A percentile compares a stretch with the other conserved stretches of the same genome.
Evolutionary conservation across 495 filamentous ascomycete species (phyloP).

Genomic region (Penicillium daleae): DNA sequence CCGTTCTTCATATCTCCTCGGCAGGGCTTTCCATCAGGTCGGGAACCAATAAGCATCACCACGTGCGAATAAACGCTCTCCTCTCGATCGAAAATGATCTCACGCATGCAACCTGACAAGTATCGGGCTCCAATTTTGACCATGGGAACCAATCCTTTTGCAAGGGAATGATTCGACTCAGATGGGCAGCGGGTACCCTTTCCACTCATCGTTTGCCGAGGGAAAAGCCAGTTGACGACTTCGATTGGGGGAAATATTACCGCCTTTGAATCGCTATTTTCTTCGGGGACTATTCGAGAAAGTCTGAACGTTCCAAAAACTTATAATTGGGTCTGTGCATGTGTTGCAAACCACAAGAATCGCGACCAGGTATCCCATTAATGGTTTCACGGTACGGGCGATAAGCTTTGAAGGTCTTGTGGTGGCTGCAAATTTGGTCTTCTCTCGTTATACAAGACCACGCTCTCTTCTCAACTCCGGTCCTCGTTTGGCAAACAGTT

Average conservation of each 20-base stretch:
- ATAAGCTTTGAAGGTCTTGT: not conserved
- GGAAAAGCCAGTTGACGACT: not conserved
- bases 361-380: not conserved
- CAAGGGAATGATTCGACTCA: not conserved
- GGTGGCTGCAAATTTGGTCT: not conserved
- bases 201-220: not conserved
- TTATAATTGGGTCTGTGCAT: slow-evolving; percentile 1
- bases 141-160: not conserved
- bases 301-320: not conserved
- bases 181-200: not conserved
- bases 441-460: not conserved
- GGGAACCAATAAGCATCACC: not conserved
- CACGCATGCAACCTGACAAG: not conserved
- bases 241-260: not conserved
- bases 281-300: not conserved
- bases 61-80: not conserved
- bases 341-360: not conserved
- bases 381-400: not conserved
- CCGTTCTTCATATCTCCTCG: not conserved
- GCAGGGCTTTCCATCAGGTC: not conserved
- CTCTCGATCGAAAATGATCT: not conserved
- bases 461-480: not conserved
- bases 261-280: not conserved
- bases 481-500: not conserved
- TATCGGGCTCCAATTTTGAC: not conserved